Percentiles rank a stretch among this genome's conserved stretches.
Conservation (phyloP, 441 rosid species). For the Gossypium trilobum region DNA sequence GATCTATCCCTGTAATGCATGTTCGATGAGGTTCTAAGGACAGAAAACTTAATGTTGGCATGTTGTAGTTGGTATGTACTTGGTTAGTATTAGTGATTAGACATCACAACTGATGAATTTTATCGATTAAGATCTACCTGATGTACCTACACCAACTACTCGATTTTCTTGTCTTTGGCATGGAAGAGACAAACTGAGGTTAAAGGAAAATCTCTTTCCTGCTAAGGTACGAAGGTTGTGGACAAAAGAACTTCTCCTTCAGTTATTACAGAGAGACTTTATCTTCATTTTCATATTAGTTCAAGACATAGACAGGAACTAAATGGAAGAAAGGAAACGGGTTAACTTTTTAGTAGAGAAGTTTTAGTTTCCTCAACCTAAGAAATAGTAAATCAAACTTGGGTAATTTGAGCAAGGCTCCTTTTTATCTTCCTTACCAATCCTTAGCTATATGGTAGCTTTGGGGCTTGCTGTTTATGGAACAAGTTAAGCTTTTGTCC, state of each 20-base stretch:
- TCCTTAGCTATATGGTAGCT: conserved; percentile 6
- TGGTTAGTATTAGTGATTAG: neutral
- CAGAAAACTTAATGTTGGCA: neutral
- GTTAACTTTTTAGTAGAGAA: neutral
- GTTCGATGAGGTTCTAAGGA: neutral
- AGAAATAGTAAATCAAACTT: neutral
- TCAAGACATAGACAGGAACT: neutral
- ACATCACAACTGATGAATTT: neutral
- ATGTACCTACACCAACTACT: neutral
- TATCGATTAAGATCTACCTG: neutral
- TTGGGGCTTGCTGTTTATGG: neutral
- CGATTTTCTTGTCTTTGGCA: neutral
- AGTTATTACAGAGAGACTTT: neutral
- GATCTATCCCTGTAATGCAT: neutral
- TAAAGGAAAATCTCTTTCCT: neutral
- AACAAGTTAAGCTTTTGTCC: neutral
- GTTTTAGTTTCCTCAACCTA: neutral
- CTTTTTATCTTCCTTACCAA: neutral
- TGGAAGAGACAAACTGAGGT: neutral
- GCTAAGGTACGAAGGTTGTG: neutral
- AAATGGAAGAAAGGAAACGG: neutral
- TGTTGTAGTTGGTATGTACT: neutral
- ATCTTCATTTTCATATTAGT: neutral
- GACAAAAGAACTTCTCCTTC: neutral
- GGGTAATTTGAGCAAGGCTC: neutral